These are phyloP conservation scores for Boletus insuetus DNA, from an alignment of 768 basidiomycete genomes.

Conservation along the genomic window DNA sequence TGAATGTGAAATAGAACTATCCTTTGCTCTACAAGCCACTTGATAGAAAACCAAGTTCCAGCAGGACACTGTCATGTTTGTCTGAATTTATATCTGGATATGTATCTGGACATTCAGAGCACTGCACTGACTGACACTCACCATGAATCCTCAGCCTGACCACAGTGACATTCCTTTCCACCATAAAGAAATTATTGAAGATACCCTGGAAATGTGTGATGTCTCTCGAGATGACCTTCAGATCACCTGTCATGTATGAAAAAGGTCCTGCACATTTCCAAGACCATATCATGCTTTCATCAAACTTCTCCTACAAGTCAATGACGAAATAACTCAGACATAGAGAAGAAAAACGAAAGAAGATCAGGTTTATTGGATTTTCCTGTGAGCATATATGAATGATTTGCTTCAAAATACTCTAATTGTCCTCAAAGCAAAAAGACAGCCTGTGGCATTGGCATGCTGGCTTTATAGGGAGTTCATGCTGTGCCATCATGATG, in stretches of 20 bases:
- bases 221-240: background rate
- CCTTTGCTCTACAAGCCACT: too few relatives aligned
- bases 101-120: too few relatives aligned
- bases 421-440: background rate
- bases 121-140: too few relatives aligned
- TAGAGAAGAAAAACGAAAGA: background rate
- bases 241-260: background rate
- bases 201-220: background rate
- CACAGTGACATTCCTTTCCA: background rate
- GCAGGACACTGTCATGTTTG: too few relatives aligned
- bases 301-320: background rate
- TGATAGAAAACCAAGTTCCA: too few relatives aligned
- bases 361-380: constrained; percentile 3
- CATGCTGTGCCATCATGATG: constrained; percentile 3
- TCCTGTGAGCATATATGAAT: background rate
- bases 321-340: background rate
- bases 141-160: too few relatives aligned
- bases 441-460: background rate
- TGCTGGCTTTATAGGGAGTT: constrained; percentile 9
- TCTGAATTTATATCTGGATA: too few relatives aligned
- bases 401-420: background rate
- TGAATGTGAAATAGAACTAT: too few relatives aligned
- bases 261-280: background rate
- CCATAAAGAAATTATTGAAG: background rate
- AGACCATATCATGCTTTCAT: background rate